Conservation (phyloP, 2,329 filamentous ascomycete genomes). For the Elsinoe arachidis region DNA sequence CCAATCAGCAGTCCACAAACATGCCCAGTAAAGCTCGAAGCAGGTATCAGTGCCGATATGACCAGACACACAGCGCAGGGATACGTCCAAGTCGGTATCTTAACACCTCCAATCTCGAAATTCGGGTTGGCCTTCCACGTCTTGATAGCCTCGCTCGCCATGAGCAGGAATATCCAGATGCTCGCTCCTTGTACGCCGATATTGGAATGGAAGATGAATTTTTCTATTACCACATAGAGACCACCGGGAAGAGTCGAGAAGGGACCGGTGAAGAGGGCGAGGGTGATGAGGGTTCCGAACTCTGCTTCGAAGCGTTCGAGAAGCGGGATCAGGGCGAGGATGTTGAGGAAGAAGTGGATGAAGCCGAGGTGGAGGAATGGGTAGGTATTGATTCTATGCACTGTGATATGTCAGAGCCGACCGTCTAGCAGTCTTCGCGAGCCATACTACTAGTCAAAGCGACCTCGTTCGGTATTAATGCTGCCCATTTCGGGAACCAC, state of each 20-base stretch:
- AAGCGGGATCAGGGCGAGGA: constrained; percentile 73
- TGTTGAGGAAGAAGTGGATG: constrained; percentile 71
- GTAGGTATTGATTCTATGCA: constrained; percentile 89
- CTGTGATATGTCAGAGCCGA: constrained; percentile 39
- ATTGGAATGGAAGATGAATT: constrained; percentile 60
- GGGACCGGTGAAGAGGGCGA: constrained; percentile 77
- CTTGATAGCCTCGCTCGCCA: constrained; percentile 77
- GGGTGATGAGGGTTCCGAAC: constrained; percentile 79
- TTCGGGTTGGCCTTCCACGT: constrained; percentile 74
- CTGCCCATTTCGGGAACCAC: constrained; percentile 70
- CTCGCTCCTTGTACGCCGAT: constrained; percentile 74
- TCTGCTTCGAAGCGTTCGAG: constrained; percentile 90
- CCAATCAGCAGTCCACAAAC: constrained; percentile 74
- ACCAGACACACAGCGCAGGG: constrained; percentile 71
- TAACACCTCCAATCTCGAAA: constrained; percentile 54
- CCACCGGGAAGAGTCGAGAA: constrained; percentile 60
- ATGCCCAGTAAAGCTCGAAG: constrained; percentile 78
- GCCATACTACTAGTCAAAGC: constrained; percentile 60
- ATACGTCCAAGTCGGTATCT: constrained; percentile 87
- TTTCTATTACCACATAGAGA: constrained; percentile 72
- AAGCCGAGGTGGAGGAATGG: constrained; percentile 76
- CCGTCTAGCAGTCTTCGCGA: not conserved
- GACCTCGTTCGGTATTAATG: constrained; percentile 69
- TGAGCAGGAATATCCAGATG: constrained; percentile 84
- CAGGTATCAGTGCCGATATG: constrained; percentile 66